Conservation (phyloP, 331 rosid species). For the Malus hybrid region DNA sequence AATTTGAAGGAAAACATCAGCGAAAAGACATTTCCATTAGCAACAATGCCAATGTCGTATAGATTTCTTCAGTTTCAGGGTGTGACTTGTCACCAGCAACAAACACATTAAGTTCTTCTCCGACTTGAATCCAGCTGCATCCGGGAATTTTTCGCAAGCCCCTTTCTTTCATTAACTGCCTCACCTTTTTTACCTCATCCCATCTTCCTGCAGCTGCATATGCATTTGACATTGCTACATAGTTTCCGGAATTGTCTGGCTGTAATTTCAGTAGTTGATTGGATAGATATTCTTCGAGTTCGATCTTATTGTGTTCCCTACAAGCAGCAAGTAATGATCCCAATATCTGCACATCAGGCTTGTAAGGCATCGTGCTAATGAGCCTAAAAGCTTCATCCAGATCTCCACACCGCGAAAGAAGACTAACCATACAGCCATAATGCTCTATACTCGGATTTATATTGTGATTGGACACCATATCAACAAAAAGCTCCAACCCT, state of each 20-base stretch:
- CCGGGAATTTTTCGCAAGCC: conserved; percentile 72
- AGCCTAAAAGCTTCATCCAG: conserved; percentile 64
- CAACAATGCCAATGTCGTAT: conserved; percentile 38
- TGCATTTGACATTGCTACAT: conserved; percentile 66
- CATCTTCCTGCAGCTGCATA: conserved; percentile 63
- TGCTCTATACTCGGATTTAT: conserved; percentile 57
- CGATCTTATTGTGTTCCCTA: conserved; percentile 41
- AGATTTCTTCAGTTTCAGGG: conserved; percentile 44
- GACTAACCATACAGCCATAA: conserved; percentile 55
- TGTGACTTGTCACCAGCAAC: conserved; percentile 66
- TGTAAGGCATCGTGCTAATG: conserved; percentile 39
- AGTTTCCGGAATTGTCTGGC: conserved; percentile 74
- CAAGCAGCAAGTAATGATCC: conserved; percentile 71
- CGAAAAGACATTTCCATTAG: conserved; percentile 30
- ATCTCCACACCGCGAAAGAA: conserved; percentile 48
- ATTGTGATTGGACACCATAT: conserved; percentile 51
- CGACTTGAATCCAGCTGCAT: conserved; percentile 79
- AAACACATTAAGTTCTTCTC: conserved; percentile 52
- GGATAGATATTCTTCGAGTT: conserved; percentile 48
- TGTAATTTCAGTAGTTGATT: conserved; percentile 44
- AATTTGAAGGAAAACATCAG: conserved; percentile 2
- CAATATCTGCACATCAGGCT: conserved; percentile 68
- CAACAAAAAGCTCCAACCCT: conserved; percentile 51
- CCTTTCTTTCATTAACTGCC: conserved; percentile 62
- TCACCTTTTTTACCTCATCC: conserved; percentile 50